A percentile compares a stretch with the other conserved stretches of the same genome.
Evolutionary conservation across 2,329 filamentous ascomycete species (phyloP).

Genomic region (Trichoderma simmonsii): DNA sequence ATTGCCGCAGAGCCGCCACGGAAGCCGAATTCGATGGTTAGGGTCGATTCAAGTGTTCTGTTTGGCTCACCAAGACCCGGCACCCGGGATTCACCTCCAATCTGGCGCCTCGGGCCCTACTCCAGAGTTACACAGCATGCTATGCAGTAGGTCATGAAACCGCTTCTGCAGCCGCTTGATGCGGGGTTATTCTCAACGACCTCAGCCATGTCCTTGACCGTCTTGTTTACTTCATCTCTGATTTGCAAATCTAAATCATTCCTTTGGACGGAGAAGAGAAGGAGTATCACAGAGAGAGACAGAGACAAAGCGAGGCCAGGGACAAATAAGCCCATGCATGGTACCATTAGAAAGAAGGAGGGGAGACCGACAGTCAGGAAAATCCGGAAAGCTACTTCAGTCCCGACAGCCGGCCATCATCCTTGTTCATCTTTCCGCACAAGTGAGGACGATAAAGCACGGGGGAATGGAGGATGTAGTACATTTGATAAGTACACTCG

Average conservation of each 20-base stretch:
- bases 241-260: not conserved
- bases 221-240: not conserved
- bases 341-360: not conserved
- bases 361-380: not conserved
- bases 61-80: conserved; percentile 13
- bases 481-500: not conserved
- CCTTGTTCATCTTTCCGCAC: not conserved
- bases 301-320: not conserved
- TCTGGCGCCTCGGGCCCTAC: conserved; percentile 2
- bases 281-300: not conserved
- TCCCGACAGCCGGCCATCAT: not conserved
- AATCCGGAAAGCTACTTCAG: not conserved
- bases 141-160: conserved; percentile 1
- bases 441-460: not conserved
- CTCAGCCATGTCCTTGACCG: not conserved
- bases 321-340: not conserved
- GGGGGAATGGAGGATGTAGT: not conserved
- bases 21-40: not conserved
- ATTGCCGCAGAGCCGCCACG: conserved; percentile 10
- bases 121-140: conserved; percentile 12
- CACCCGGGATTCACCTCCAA: conserved; percentile 11
- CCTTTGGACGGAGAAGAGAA: not conserved
- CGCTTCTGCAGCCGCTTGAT: conserved; percentile 3
- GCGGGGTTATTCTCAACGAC: not conserved
- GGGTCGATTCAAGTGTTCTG: not conserved